A percentile compares a stretch with the other conserved stretches of the same genome.
phyloP scores from a whole-genome alignment of 1,284 basidiomycete species.

The Ustilago cynodontis region DNA sequence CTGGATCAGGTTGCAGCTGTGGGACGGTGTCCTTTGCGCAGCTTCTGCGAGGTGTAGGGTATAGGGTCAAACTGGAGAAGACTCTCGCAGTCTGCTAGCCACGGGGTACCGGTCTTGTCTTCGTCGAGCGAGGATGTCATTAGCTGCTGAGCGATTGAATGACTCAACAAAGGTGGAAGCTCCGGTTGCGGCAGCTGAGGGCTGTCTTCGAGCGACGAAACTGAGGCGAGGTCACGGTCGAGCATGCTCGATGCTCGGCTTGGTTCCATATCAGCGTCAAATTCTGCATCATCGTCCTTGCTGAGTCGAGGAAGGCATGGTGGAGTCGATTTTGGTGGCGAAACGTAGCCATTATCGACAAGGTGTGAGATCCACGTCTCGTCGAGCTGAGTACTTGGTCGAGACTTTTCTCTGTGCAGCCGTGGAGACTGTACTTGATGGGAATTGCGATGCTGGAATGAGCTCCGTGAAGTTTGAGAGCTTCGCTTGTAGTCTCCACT shows the following conservation, averaged over 20 bases:
- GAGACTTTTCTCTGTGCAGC: background rate
- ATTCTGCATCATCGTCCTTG: background rate
- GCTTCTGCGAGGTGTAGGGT: background rate
- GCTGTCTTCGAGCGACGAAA: background rate
- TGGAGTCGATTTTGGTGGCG: background rate
- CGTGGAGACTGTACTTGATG: background rate
- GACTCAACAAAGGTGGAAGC: constrained; percentile 2
- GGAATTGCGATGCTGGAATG: background rate
- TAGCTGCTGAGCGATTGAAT: constrained; percentile 7
- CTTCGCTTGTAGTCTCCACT: background rate
- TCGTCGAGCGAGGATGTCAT: background rate
- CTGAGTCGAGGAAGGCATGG: background rate
- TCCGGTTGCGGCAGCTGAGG: background rate
- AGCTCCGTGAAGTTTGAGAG: background rate
- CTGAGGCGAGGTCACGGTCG: constrained; percentile 7
- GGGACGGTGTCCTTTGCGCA: background rate
- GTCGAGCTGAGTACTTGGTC: background rate
- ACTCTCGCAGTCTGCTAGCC: background rate
- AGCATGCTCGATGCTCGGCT: constrained; percentile 35
- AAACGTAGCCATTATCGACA: constrained; percentile 25
- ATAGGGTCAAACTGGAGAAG: background rate
- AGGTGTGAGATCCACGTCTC: constrained; percentile 17
- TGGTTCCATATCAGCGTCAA: constrained; percentile 16
- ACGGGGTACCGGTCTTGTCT: background rate
- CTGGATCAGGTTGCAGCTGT: too few relatives aligned